Percentiles rank a stretch among this genome's conserved stretches.
Evolutionary conservation across 1,139 yeast genomes (phyloP).

Genomic region (Saccharomyces hybrid): DNA sequence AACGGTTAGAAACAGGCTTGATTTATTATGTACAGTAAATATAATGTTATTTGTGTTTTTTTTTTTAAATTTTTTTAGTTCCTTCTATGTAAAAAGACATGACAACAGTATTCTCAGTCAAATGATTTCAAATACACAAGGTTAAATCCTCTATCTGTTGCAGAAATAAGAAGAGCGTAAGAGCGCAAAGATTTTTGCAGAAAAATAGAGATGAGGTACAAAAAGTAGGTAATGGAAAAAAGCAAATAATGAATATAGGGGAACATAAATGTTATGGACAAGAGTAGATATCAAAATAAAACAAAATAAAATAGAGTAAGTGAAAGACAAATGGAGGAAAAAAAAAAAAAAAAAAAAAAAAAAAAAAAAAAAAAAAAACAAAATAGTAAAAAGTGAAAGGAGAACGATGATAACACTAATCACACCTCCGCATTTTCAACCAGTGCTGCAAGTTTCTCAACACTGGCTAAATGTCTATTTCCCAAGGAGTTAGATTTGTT

Average conservation of each 20-base stretch:
- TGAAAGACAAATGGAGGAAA: background rate
- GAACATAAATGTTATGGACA: constrained; percentile 4
- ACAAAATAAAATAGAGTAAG: background rate
- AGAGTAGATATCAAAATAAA: background rate
- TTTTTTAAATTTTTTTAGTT: background rate
- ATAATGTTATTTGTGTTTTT: background rate
- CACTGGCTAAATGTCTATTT: constrained; percentile 73
- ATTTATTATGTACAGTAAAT: constrained; percentile 5
- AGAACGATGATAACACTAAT: background rate
- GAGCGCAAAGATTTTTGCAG: constrained; percentile 7
- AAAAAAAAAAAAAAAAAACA: background rate
- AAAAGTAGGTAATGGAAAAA: background rate
- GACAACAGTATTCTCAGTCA: background rate
- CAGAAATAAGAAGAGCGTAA: constrained; percentile 5
- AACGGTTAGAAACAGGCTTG: background rate
- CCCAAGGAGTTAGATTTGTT: constrained; percentile 29
- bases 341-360: too few species aligned
- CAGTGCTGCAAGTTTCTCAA: constrained; percentile 58
- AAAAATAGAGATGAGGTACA: constrained; percentile 4
- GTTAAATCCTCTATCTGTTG: background rate
- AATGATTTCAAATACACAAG: background rate
- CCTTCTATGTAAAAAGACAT: background rate
- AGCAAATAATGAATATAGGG: constrained; percentile 4
- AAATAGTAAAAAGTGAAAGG: background rate
- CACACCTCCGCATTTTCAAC: constrained; percentile 28